phyloP scores from a whole-genome alignment of 78 protist species.

The Cavenderia fasciculata region DNA sequence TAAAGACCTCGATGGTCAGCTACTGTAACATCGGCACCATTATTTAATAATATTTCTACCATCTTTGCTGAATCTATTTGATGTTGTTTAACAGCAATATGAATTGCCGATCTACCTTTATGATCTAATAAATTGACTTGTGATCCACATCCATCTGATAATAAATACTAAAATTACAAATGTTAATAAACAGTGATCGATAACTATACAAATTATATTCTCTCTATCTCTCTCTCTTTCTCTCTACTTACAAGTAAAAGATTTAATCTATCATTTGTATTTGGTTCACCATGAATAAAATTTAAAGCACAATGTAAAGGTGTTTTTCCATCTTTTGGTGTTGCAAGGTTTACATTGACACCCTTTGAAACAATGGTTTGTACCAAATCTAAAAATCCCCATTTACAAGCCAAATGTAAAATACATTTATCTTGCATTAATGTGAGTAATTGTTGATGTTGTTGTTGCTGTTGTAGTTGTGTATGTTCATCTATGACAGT shows the following conservation, averaged over 20 bases:
- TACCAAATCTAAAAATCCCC: conserved; percentile 52
- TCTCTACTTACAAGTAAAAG: background rate
- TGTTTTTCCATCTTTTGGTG: conserved; percentile 26
- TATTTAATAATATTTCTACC: conserved; percentile 10
- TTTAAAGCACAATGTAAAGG: conserved; percentile 33
- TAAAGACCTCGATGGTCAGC: conserved; percentile 17
- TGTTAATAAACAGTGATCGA: background rate
- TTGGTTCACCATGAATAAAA: conserved; percentile 66
- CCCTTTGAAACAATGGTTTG: conserved; percentile 5
- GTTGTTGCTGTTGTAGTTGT: no score
- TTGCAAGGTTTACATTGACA: background rate
- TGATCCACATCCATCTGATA: background rate
- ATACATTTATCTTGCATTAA: no score
- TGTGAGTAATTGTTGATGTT: no score
- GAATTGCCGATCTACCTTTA: conserved; percentile 53
- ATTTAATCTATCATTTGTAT: background rate
- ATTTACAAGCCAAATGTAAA: conserved; percentile 48
- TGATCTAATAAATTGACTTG: conserved; percentile 26
- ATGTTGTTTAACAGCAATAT: conserved; percentile 64
- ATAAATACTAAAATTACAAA: background rate
- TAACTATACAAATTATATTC: no score
- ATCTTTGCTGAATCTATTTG: conserved; percentile 17
- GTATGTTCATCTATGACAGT: no score
- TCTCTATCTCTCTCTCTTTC: no score
- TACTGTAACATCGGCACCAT: conserved; percentile 40